phyloP scores from a whole-genome alignment of 23 red algal genomes.

The Chondrus crispus region DNA sequence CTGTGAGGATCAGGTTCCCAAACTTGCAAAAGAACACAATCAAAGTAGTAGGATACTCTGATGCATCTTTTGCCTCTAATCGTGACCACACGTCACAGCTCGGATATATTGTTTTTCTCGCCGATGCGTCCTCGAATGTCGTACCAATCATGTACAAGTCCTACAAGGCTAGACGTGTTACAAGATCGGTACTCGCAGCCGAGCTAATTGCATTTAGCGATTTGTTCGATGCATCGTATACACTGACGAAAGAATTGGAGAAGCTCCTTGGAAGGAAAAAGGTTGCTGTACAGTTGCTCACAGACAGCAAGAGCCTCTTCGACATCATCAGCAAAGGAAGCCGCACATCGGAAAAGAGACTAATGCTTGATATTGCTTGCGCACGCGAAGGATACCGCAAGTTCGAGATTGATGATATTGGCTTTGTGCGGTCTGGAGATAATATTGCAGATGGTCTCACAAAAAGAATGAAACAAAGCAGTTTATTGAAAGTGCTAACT shows the following conservation, averaged over 20 bases:
- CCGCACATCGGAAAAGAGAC: not conserved
- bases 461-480: not conserved
- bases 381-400: not conserved
- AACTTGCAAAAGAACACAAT: not conserved
- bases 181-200: not conserved
- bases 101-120: not conserved
- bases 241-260: not conserved
- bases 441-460: not conserved
- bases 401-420: not conserved
- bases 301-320: not conserved
- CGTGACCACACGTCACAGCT: not conserved
- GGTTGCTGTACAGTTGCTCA: not conserved
- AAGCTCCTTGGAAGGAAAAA: not conserved
- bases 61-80: not conserved
- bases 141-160: not conserved
- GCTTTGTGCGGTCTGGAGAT: not conserved
- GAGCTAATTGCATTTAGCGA: not conserved
- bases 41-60: not conserved
- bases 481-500: not conserved
- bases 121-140: not conserved
- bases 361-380: not conserved
- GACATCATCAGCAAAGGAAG: not conserved
- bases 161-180: not conserved
- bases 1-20: not conserved
- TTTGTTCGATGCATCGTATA: not conserved